Base-by-base conservation (phyloP, 805 yeast species). In the Komagataella phaffii region DNA sequence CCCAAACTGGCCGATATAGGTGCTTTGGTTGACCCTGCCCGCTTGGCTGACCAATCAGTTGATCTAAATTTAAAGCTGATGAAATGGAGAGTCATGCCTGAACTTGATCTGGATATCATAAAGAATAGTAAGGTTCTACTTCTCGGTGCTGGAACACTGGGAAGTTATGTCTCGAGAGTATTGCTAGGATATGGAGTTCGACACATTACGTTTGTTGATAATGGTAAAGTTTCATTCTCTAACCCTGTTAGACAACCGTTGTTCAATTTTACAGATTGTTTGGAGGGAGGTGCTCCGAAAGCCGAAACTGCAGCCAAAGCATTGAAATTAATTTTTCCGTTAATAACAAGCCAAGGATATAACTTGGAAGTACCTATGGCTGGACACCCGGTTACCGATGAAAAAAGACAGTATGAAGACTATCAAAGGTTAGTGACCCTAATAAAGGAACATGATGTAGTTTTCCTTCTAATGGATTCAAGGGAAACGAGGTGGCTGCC, bases 401-500 rank as follows among this genome's bases (percentile, higher is more conserved):
- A 80, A 56, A 61, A 57, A 0, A 67, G 62, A 23, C 83, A 81
- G 54, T 61, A 62, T 43, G 52, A 58, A 6, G 83, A 80, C 49
- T 91, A 72, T 61, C 75, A 79, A 0, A 60, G 61, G 49, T 65
- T 93, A 18, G 69, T 67, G 23, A 57, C 67, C 45, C 69, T 89
- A 6, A 77, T 88, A 21, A 72, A 74, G 17, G 69, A 66, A 0
- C 91, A 88, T 63, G 99, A 93, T 64, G 85, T 75, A 0, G 63
- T 91, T 0, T 93, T 84, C 58, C 66, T 95, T 36, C 69, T 90
- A 48, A 87, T 90, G 85, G 99, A 93, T 63, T 88, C 97, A 4
- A 75, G 99, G 51, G 99, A 93, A 63, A 80, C 96, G 1, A 74
- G 99, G 56, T 93, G 99, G 99, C 71, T 93, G n/a, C 99, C 99